A percentile compares a stretch with the other conserved stretches of the same genome.
Evolutionary conservation across 805 yeast genomes (phyloP).

Genomic region (Sungouiozyma ichnusensis): DNA sequence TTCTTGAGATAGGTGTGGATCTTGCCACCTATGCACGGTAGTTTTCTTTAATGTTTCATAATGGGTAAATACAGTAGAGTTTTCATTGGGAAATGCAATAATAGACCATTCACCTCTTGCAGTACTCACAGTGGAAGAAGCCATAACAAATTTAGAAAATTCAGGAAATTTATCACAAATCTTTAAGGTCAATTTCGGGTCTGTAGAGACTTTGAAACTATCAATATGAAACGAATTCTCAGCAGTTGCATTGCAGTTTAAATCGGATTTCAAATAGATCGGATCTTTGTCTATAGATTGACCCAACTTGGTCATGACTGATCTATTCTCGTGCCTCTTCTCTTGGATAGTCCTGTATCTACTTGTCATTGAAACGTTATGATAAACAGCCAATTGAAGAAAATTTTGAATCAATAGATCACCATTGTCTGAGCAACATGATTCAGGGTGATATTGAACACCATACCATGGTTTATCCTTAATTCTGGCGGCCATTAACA

Average conservation of each 20-base stretch:
- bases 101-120: conserved; percentile 70
- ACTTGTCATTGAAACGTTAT: conserved; percentile 10
- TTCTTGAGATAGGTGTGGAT: conserved; percentile 8
- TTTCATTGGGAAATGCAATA: conserved; percentile 53
- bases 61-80: conserved; percentile 44
- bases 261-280: conserved; percentile 8
- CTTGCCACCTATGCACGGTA: conserved; percentile 23
- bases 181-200: conserved; percentile 30
- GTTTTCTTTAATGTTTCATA: conserved; percentile 38
- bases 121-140: conserved; percentile 46
- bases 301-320: conserved; percentile 5
- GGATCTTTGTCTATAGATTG: conserved; percentile 20
- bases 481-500: conserved; percentile 78
- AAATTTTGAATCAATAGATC: conserved; percentile 50
- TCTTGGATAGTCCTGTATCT: neutral
- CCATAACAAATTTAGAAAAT: conserved; percentile 41
- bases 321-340: neutral
- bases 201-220: conserved; percentile 5
- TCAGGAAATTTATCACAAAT: conserved; percentile 39
- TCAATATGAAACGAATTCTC: neutral
- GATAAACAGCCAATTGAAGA: conserved; percentile 16
- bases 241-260: too few relatives aligned
- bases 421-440: conserved; percentile 73
- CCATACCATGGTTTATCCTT: conserved; percentile 62
- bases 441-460: conserved; percentile 96